A percentile compares a stretch with the other conserved stretches of the same genome.
phyloP scores from a whole-genome alignment of 495 filamentous ascomycete genomes.

The Cairneyella variabilis region DNA sequence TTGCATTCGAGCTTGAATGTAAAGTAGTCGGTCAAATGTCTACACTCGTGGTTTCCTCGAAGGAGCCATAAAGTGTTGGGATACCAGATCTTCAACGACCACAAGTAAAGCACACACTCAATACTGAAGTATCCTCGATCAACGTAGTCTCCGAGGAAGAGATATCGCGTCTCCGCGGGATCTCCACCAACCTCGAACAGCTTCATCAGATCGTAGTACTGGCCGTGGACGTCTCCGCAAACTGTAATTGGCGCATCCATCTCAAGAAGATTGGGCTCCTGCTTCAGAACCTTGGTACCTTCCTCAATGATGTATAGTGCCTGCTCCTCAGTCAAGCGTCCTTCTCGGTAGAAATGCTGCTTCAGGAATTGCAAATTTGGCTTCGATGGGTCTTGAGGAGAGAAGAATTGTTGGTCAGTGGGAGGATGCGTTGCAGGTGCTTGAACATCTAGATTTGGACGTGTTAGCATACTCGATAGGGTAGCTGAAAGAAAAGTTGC shows the following conservation, averaged over 20 bases:
- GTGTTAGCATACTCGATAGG: not conserved
- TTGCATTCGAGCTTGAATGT: conserved; percentile 99
- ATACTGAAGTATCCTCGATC: conserved; percentile 98
- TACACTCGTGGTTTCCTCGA: conserved; percentile 96
- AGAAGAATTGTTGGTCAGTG: conserved; percentile 69
- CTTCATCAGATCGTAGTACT: conserved; percentile 99
- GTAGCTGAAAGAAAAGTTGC: conserved; percentile 4
- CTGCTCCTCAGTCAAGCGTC: conserved; percentile 93
- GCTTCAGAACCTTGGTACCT: conserved; percentile 76
- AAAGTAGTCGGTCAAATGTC: conserved; percentile 98
- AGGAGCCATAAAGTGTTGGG: conserved; percentile 95
- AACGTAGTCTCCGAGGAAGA: conserved; percentile 97
- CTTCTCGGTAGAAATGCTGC: conserved; percentile 97
- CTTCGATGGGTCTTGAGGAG: conserved; percentile 78
- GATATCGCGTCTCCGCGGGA: conserved; percentile 90
- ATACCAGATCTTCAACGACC: conserved; percentile 99
- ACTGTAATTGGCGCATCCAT: conserved; percentile 99
- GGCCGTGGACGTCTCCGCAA: conserved; percentile 96
- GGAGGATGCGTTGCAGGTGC: conserved; percentile 90
- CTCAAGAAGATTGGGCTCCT: conserved; percentile 93
- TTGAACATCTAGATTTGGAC: conserved; percentile 72
- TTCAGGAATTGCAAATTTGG: conserved; percentile 93
- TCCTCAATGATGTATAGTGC: conserved; percentile 89
- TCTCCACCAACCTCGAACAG: conserved; percentile 98
- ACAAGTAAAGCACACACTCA: conserved; percentile 96